These are phyloP conservation scores for Tolypocladium sp. DNA, from an alignment of 2,329 filamentous ascomycete genomes.

Conservation along the genomic window DNA sequence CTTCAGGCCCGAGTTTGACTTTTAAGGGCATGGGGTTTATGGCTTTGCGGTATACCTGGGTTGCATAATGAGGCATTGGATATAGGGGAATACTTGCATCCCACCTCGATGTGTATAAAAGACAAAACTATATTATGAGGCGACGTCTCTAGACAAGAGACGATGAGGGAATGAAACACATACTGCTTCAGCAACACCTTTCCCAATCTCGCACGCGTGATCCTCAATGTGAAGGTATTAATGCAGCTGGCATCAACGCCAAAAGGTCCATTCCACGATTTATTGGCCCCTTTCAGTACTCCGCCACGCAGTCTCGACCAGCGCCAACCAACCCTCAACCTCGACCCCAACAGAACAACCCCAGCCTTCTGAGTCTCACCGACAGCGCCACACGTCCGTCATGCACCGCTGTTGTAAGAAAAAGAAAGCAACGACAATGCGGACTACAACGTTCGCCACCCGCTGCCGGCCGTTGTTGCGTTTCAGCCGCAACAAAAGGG, in stretches of 20 bases:
- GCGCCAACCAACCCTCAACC: background rate
- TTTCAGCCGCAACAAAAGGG: background rate
- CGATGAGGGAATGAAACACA: background rate
- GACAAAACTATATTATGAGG: background rate
- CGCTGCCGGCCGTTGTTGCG: background rate
- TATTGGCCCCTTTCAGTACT: background rate
- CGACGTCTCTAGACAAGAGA: background rate
- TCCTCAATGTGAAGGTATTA: background rate
- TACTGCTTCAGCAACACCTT: background rate
- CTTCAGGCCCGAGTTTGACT: slow-evolving; percentile 87
- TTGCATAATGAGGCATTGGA: background rate
- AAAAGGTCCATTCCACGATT: background rate
- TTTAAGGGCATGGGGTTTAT: slow-evolving; percentile 29
- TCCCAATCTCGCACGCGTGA: background rate
- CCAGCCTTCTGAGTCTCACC: background rate
- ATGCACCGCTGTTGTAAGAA: background rate
- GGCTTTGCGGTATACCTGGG: background rate
- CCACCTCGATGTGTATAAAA: background rate
- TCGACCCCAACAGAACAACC: background rate
- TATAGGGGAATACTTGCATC: background rate
- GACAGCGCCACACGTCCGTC: background rate
- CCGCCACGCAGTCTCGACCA: background rate
- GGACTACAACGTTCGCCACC: background rate
- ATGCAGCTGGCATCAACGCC: background rate
- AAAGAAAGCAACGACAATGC: background rate